These are phyloP conservation scores for Candida rishiriensis DNA, from an alignment of 805 yeast genomes.

Conservation along the genomic window DNA sequence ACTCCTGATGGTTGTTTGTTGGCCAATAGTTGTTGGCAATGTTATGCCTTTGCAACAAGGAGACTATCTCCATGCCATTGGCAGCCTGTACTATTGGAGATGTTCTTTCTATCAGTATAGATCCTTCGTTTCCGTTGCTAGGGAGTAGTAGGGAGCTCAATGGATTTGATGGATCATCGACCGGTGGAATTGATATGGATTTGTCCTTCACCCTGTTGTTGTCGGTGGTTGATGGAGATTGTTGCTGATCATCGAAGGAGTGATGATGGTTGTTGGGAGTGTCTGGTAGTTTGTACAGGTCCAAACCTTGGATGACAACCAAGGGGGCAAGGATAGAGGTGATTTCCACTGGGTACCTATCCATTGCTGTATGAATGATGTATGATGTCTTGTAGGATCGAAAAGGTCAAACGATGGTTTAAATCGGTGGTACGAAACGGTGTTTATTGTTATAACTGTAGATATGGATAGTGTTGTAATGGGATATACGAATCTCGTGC, in stretches of 20 bases:
- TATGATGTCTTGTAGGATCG: too few species aligned
- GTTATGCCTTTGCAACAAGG: slow-evolving; percentile 27
- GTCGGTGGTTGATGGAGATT: neutral
- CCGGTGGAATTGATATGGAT: neutral
- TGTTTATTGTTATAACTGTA: too few species aligned
- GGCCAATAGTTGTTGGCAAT: slow-evolving; percentile 19
- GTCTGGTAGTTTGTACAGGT: slow-evolving; percentile 19
- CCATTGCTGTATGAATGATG: slow-evolving; percentile 25
- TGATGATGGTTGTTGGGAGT: slow-evolving; percentile 4
- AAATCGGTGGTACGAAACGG: too few species aligned
- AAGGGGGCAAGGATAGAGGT: slow-evolving; percentile 35
- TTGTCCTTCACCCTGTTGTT: slow-evolving; percentile 7
- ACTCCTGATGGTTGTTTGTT: slow-evolving; percentile 11
- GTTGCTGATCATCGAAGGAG: neutral
- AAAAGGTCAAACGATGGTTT: too few species aligned
- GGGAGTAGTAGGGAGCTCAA: slow-evolving; percentile 1
- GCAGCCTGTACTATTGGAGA: slow-evolving; percentile 24
- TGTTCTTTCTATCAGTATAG: slow-evolving; percentile 7
- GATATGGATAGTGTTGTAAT: too few species aligned
- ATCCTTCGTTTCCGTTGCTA: neutral
- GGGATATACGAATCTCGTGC: too few species aligned
- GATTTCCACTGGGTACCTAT: slow-evolving; percentile 33
- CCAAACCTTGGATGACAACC: slow-evolving; percentile 40
- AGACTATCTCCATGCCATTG: slow-evolving; percentile 27
- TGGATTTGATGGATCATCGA: slow-evolving; percentile 7